phyloP scores from a whole-genome alignment of 176 grass and related monocot species.

The Musa schizocarpa region DNA sequence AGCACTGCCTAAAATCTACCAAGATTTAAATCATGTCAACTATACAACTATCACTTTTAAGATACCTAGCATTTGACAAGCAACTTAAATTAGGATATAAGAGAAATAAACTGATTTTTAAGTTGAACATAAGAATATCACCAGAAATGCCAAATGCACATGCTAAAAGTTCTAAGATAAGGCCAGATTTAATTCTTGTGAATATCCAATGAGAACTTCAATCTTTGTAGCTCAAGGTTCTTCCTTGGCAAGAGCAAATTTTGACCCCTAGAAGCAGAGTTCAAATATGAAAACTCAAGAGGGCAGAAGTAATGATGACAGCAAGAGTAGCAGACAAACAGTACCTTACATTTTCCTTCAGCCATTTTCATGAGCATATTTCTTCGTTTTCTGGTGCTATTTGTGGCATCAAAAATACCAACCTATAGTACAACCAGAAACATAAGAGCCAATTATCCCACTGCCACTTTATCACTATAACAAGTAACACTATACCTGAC shows the following conservation, averaged over 20 bases:
- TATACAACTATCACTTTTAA: no score
- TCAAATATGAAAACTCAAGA: background rate
- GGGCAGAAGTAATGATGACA: no score
- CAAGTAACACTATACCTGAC: conserved; percentile 46
- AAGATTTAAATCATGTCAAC: no score
- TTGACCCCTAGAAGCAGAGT: background rate
- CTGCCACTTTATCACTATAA: conserved; percentile 22
- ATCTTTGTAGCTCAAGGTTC: background rate
- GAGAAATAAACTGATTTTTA: background rate
- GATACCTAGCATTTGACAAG: background rate
- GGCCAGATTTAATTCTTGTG: background rate
- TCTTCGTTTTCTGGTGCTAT: conserved; percentile 81
- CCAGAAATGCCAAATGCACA: background rate
- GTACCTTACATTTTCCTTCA: conserved; percentile 95
- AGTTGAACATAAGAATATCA: background rate
- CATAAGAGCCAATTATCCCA: conserved; percentile 18
- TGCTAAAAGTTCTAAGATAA: background rate
- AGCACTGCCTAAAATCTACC: no score
- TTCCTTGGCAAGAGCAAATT: background rate
- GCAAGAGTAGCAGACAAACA: no score
- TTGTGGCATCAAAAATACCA: conserved; percentile 98
- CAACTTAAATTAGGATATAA: background rate
- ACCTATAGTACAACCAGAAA: conserved; percentile 39
- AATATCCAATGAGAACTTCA: background rate
- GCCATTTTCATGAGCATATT: conserved; percentile 99